Base-by-base conservation (phyloP, 2,329 filamentous ascomycete genomes). In the Monilinia laxa region DNA sequence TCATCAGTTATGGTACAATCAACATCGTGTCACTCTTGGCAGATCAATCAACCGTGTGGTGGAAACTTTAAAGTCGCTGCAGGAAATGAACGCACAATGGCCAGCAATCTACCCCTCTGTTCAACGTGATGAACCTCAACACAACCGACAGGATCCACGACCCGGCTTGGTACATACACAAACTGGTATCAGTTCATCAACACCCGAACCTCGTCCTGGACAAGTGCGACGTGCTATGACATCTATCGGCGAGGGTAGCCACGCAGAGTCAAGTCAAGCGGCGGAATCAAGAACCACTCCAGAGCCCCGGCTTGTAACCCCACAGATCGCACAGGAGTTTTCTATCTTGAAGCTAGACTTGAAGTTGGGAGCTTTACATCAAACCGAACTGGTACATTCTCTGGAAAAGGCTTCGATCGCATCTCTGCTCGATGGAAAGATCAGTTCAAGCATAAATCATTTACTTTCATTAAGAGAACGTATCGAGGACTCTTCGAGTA, bases 401-500 rank as follows among this genome's bases (percentile, higher is more conserved):
- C 79, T 99, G 60, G 94, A 98, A 73, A 98, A 97, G 79, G 84
- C 84, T 18, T 97, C 94, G 0, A 90, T 99, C 68, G 95, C 95
- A 0, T 90, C 93, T 1, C 81, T 99, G 2, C 81, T 99, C 51
- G 94, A 98, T 77, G 93, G 93, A 35, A 97, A 97, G 79, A 97
- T 99, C 73, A 90, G 89, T 73, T 92, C 95, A 69, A 97, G 93
- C 77, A 90, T 98, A 76, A 92, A 93, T 73, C 95, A 99, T 78
- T 84, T 99, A 1, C 84, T 92, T 66, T 88, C 91, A 0, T 83
- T 99, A 45, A 88, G 93, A 68, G 95, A 98, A 71, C 89, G 95
- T 64, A 99, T 99, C 70, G 95, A 98, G 77, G 95, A 99, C 78
- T 98, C 92, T 0, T 92, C 94, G 5, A 98, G 94, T 79, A 99